phyloP scores from a whole-genome alignment of 176 grass and related monocot species.

The Thinopyrum elongatum region DNA sequence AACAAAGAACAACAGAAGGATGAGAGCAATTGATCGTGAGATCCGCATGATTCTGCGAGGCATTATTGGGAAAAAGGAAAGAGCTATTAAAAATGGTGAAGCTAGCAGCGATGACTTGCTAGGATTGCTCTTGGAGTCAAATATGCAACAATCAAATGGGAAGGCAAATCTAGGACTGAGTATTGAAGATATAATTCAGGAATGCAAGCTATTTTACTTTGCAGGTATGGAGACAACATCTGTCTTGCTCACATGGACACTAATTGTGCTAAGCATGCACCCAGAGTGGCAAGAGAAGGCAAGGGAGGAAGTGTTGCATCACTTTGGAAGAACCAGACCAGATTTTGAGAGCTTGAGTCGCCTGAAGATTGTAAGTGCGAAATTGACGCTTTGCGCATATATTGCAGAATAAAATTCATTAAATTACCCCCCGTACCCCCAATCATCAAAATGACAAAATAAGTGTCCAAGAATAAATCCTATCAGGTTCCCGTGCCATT shows the following conservation, averaged over 20 bases:
- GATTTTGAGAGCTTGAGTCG: conserved; percentile 50
- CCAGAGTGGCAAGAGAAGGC: conserved; percentile 62
- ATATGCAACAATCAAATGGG: conserved; percentile 41
- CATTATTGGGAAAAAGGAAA: conserved; percentile 60
- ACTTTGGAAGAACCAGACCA: conserved; percentile 47
- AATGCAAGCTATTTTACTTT: conserved; percentile 60
- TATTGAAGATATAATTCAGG: conserved; percentile 62
- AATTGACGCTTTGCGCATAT: neutral
- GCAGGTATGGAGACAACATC: neutral
- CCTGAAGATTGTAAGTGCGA: conserved; percentile 30
- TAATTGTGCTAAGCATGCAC: conserved; percentile 69
- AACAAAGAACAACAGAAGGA: conserved; percentile 54
- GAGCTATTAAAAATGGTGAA: conserved; percentile 38
- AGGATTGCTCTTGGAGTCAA: conserved; percentile 64
- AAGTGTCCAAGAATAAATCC: neutral
- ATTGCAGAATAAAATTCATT: neutral
- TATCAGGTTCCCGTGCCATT: neutral
- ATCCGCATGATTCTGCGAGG: conserved; percentile 33
- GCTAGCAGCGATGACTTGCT: conserved; percentile 44
- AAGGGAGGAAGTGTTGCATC: conserved; percentile 66
- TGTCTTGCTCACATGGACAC: neutral
- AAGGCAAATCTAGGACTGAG: neutral
- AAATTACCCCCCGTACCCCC: neutral
- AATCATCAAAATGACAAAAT: neutral
- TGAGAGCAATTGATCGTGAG: conserved; percentile 41